Evolutionary conservation across 2,329 filamentous ascomycete genomes (phyloP).

Genomic region (Aspergillus amoenus): DNA sequence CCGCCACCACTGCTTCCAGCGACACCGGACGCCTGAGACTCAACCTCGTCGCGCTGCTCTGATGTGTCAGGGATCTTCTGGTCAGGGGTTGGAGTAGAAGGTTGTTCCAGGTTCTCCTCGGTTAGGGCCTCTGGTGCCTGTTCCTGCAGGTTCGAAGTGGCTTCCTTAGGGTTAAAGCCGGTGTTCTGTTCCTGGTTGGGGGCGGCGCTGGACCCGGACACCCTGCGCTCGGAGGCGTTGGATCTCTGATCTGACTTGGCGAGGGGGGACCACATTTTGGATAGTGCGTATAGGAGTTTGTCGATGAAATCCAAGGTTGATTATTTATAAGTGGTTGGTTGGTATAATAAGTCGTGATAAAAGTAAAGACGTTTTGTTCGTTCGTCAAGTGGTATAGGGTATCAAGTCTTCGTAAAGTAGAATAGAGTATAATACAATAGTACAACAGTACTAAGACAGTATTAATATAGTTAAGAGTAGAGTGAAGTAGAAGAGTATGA

Average conservation of each 20-base stretch:
- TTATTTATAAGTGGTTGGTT: neutral
- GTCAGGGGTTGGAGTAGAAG: neutral
- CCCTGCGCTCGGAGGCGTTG: neutral
- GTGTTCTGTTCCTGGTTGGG: neutral
- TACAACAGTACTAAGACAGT: too few species aligned
- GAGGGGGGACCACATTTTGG: constrained; percentile 2
- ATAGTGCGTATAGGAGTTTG: neutral
- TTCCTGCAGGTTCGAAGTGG: neutral
- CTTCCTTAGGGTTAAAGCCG: constrained; percentile 3
- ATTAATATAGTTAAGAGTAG: too few species aligned
- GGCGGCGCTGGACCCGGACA: constrained; percentile 9
- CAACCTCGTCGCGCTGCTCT: constrained; percentile 6
- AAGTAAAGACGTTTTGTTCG: neutral
- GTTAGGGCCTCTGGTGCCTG: neutral
- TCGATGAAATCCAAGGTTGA: neutral
- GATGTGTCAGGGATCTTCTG: neutral
- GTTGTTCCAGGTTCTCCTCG: neutral
- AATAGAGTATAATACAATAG: neutral
- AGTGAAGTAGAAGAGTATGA: neutral
- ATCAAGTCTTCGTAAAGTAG: neutral
- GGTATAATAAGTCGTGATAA: neutral
- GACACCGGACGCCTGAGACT: neutral
- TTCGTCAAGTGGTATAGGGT: neutral
- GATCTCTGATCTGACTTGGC: constrained; percentile 5
- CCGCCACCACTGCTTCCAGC: constrained; percentile 1